Percentiles rank a stretch among this genome's conserved stretches.
phyloP scores from a whole-genome alignment of 2,329 filamentous ascomycete species.

The Acrodontium crateriforme region DNA sequence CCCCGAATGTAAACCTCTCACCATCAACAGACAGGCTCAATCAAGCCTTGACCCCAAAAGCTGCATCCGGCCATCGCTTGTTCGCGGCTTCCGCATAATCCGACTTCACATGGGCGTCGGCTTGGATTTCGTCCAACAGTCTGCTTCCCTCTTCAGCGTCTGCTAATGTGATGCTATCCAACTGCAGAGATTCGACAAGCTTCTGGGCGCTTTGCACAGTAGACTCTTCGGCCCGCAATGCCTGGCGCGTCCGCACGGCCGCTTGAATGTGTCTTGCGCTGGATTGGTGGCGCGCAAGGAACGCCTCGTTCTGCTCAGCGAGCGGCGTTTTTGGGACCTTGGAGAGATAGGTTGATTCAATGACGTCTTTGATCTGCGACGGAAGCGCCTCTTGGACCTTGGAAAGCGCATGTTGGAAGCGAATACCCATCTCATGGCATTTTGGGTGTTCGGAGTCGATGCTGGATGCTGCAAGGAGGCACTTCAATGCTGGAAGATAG shows the following conservation, averaged over 20 bases:
- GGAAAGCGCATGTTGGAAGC: constrained; percentile 39
- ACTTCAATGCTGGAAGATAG: constrained; percentile 74
- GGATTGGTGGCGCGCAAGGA: constrained; percentile 46
- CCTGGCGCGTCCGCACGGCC: constrained; percentile 44
- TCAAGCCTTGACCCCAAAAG: too few relatives aligned
- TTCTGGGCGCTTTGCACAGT: constrained; percentile 46
- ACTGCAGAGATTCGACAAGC: constrained; percentile 44
- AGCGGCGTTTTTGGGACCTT: constrained; percentile 32
- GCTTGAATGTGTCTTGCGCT: constrained; percentile 51
- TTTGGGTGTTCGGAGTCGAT: constrained; percentile 57
- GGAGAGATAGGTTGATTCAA: constrained; percentile 50
- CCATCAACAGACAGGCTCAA: too few relatives aligned
- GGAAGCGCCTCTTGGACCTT: constrained; percentile 46
- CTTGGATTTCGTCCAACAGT: constrained; percentile 38
- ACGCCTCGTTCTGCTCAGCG: constrained; percentile 52
- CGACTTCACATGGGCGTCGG: constrained; percentile 34
- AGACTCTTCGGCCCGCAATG: constrained; percentile 45
- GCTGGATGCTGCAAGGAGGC: constrained; percentile 57
- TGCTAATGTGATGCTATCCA: constrained; percentile 37
- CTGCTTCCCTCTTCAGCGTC: constrained; percentile 44
- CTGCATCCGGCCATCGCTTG: constrained; percentile 27
- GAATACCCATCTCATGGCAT: constrained; percentile 60
- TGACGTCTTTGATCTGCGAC: constrained; percentile 51
- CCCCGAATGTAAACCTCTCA: too few relatives aligned
- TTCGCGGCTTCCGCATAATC: constrained; percentile 32